phyloP scores from a whole-genome alignment of 2,329 filamentous ascomycete species.

The Chalara sp. region DNA sequence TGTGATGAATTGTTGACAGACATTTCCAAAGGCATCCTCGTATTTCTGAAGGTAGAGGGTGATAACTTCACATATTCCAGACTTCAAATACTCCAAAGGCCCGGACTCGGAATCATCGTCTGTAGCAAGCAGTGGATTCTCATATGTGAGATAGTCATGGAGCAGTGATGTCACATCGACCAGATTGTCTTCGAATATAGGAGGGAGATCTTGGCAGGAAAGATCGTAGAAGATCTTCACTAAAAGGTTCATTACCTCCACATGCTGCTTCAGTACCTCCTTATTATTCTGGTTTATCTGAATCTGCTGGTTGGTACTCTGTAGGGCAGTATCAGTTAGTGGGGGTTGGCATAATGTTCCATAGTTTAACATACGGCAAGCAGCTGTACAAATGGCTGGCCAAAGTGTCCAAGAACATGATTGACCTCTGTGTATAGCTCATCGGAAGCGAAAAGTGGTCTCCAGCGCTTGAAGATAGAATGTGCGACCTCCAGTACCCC shows the following conservation, averaged over 20 bases:
- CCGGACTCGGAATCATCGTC: conserved; percentile 88
- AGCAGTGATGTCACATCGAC: conserved; percentile 68
- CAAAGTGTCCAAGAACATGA: conserved; percentile 84
- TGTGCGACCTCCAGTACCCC: conserved; percentile 96
- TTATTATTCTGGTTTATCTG: conserved; percentile 71
- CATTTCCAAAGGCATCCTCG: conserved; percentile 82
- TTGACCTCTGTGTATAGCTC: conserved; percentile 93
- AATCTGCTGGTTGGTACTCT: conserved; percentile 66
- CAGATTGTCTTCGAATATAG: conserved; percentile 88
- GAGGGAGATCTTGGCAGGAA: conserved; percentile 93
- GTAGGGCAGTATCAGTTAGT: conserved; percentile 8
- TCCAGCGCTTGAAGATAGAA: conserved; percentile 95
- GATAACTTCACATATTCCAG: conserved; percentile 86
- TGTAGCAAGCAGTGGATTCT: conserved; percentile 74
- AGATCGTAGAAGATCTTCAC: conserved; percentile 93
- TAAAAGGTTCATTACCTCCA: conserved; percentile 79
- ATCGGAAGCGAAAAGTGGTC: conserved; percentile 88
- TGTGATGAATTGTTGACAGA: conserved; percentile 77
- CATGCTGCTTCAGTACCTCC: conserved; percentile 66
- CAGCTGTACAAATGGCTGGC: conserved; percentile 72
- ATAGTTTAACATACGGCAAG: conserved; percentile 51
- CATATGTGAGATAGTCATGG: conserved; percentile 88
- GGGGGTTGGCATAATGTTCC: conserved; percentile 2
- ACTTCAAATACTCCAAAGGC: conserved; percentile 77
- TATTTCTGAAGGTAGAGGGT: conserved; percentile 92